phyloP scores from a whole-genome alignment of 192 early-diverging fungal species.

The Backusella macrospora region DNA sequence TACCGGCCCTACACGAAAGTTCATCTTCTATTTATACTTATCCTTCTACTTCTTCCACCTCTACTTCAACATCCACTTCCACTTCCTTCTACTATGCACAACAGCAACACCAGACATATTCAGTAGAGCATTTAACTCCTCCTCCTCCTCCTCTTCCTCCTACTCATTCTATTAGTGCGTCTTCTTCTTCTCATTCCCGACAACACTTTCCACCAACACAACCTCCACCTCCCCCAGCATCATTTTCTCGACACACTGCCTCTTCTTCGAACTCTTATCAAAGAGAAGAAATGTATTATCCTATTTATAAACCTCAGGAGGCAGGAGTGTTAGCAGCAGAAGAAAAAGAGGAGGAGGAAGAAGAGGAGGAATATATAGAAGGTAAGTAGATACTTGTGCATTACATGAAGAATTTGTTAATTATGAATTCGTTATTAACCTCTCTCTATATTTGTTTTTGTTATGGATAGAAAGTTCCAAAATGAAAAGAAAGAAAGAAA shows the following conservation, averaged over 20 bases:
- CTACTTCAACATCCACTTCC: neutral
- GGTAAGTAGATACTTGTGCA: neutral
- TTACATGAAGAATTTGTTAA: neutral
- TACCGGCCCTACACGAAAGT: neutral
- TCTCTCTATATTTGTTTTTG: neutral
- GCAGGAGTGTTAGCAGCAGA: neutral
- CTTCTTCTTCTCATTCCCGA: neutral
- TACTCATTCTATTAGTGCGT: neutral
- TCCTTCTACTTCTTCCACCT: neutral
- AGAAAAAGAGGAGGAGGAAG: neutral
- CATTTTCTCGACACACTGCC: neutral
- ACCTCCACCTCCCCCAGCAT: neutral
- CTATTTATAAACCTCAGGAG: neutral
- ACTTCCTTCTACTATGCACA: neutral
- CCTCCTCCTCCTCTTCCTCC: neutral
- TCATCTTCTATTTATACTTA: neutral
- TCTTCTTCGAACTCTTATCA: neutral
- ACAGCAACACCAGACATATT: neutral
- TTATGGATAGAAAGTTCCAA: neutral
- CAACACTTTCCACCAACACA: neutral
- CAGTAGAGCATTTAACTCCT: neutral
- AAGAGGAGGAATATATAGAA: neutral
- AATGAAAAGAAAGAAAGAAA: slow-evolving; percentile 15
- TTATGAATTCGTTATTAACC: neutral
- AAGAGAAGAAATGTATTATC: neutral